Percentiles rank a stretch among this genome's conserved stretches.
These are phyloP conservation scores for Starmera caribaea DNA, from an alignment of 805 yeast genomes.

Conservation along the genomic window DNA sequence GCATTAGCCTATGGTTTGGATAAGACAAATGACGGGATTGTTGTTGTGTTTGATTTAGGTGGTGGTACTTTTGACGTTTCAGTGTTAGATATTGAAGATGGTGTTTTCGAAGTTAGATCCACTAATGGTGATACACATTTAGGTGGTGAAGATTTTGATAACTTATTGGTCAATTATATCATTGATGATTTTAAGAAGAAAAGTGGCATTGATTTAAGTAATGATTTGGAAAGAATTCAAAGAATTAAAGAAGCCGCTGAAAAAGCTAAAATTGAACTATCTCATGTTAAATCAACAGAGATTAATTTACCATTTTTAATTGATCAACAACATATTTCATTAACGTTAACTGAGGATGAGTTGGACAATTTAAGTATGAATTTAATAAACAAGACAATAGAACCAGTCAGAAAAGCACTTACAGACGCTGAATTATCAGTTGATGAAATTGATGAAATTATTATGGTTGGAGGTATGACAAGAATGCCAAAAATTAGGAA, in stretches of 20 bases:
- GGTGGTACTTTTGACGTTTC: constrained; percentile 82
- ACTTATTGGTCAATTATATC: constrained; percentile 42
- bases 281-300: constrained; percentile 51
- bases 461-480: constrained; percentile 85
- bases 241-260: constrained; percentile 73
- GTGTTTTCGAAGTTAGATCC: constrained; percentile 70
- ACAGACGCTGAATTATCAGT: constrained; percentile 62
- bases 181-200: constrained; percentile 40
- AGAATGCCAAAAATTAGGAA: constrained; percentile 75
- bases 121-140: constrained; percentile 80
- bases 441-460: constrained; percentile 62
- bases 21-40: constrained; percentile 30
- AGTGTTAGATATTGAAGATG: constrained; percentile 64
- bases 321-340: constrained; percentile 49
- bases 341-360: constrained; percentile 54
- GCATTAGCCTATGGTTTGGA: constrained; percentile 75
- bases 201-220: constrained; percentile 43
- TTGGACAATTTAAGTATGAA: constrained; percentile 58
- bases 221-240: constrained; percentile 51
- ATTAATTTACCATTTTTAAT: constrained; percentile 64
- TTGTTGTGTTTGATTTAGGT: constrained; percentile 58
- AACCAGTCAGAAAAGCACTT: constrained; percentile 65
- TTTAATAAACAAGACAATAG: constrained; percentile 57
- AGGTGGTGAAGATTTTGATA: constrained; percentile 79
- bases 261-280: constrained; percentile 63